A percentile compares a stretch with the other conserved stretches of the same genome.
Evolutionary conservation across 1,284 basidiomycete genomes (phyloP).

Genomic region (Tylopilus sp.): DNA sequence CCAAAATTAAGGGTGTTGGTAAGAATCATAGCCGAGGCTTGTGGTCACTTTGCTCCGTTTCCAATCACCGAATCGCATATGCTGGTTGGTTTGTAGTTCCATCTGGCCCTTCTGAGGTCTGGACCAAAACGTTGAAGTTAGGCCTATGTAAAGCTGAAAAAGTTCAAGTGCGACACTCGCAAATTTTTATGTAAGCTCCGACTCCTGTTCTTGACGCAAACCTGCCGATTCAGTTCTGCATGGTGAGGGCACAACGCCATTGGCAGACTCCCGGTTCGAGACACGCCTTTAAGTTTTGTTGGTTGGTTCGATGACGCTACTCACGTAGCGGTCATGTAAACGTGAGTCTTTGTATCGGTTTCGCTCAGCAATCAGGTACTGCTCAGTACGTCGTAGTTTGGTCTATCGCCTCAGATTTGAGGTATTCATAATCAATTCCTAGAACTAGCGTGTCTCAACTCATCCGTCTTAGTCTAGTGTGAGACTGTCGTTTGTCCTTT

Average conservation of each 20-base stretch:
- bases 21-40: background rate
- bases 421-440: slow-evolving; percentile 4
- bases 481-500: background rate
- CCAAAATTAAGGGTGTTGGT: background rate
- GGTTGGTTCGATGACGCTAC: background rate
- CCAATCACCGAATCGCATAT: background rate
- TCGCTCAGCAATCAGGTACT: background rate
- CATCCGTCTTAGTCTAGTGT: background rate
- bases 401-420: background rate
- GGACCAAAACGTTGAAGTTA: no score
- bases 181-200: no score
- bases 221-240: no score
- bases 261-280: background rate
- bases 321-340: background rate
- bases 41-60: background rate
- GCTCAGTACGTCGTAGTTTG: background rate
- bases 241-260: background rate
- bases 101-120: background rate
- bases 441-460: slow-evolving; percentile 1
- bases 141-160: no score
- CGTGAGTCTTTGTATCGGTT: background rate
- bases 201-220: background rate
- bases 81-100: background rate
- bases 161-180: no score
- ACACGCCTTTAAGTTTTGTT: background rate